phyloP scores from a whole-genome alignment of 2,329 filamentous ascomycete species.

The Botryotinia convoluta region DNA sequence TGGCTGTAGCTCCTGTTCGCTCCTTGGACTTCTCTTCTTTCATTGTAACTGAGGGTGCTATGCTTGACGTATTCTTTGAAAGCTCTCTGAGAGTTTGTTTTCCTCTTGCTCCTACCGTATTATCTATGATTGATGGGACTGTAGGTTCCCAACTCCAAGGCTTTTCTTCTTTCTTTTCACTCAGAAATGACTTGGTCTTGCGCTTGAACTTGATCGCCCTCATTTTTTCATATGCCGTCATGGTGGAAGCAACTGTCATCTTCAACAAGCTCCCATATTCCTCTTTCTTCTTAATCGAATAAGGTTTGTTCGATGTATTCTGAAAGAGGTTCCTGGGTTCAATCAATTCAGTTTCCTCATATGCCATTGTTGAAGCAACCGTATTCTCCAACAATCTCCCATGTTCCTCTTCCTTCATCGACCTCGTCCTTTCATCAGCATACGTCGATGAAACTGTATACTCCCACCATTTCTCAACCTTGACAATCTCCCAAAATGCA shows the following conservation, averaged over 20 bases:
- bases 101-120: not conserved
- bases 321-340: not conserved
- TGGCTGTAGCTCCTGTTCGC: not conserved
- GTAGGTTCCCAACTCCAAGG: not conserved
- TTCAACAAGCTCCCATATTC: not conserved
- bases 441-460: not conserved
- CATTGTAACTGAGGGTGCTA: not conserved
- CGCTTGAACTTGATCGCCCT: not conserved
- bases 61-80: not conserved
- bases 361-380: not conserved
- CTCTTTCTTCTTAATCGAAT: not conserved
- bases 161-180: not conserved
- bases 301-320: not conserved
- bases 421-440: no score
- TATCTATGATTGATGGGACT: not conserved
- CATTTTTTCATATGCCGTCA: not conserved
- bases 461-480: constrained; percentile 11
- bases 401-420: no score
- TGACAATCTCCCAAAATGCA: constrained; percentile 5
- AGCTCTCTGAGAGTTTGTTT: not conserved
- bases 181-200: not conserved
- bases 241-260: not conserved
- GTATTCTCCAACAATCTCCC: no score
- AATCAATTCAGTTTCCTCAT: not conserved
- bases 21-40: not conserved